phyloP scores from a whole-genome alignment of 139 green algal species.

The Pleodorina starrii region DNA sequence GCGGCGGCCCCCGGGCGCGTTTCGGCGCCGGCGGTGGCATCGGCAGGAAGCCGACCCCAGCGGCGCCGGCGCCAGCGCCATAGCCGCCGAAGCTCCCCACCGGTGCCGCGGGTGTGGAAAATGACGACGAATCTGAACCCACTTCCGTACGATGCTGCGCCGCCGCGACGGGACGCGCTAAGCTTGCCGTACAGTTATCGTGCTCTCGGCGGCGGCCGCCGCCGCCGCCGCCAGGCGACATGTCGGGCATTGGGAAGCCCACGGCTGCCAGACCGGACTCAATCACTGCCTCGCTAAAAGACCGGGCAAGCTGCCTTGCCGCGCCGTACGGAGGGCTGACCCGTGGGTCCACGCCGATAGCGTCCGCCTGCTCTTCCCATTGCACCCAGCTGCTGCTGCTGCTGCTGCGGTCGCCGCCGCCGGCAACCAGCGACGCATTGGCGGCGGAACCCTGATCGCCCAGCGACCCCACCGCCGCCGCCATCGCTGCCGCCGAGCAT shows the following conservation, averaged over 20 bases:
- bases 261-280: neutral
- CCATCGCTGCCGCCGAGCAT: too few species aligned
- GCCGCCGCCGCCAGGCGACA: neutral
- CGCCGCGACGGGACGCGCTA: too few species aligned
- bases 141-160: too few species aligned
- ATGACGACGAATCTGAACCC: neutral
- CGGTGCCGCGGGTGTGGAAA: too few species aligned
- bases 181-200: too few species aligned
- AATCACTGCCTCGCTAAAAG: constrained; percentile 4
- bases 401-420: neutral
- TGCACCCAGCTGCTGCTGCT: constrained; percentile 3
- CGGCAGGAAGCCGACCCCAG: neutral
- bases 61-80: too few species aligned
- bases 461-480: too few species aligned
- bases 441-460: neutral
- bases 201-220: too few species aligned
- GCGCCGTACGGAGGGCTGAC: neutral
- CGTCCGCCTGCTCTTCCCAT: neutral
- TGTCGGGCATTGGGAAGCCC: neutral
- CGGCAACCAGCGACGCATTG: neutral
- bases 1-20: neutral
- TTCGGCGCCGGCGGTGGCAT: neutral
- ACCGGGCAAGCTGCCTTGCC: neutral
- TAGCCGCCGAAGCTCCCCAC: neutral
- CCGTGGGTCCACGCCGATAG: neutral